Evolutionary conservation across 169 alveolate species (phyloP).

Genomic region (Eimeria zaria): DNA sequence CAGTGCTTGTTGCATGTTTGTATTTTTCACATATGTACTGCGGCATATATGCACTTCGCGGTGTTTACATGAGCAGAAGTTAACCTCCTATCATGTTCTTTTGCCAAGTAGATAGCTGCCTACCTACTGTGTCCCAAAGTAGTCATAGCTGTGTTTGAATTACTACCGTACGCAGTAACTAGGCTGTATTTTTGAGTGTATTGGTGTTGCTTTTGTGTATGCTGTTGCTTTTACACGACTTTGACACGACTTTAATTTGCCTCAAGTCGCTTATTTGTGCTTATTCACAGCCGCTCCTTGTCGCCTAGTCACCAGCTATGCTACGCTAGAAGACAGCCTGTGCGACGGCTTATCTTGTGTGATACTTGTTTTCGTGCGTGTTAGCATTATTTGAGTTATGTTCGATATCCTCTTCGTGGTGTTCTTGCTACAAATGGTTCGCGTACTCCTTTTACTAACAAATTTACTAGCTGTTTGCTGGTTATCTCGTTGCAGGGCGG

Average conservation of each 20-base stretch:
- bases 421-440: neutral
- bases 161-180: too few relatives aligned
- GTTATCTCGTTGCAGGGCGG: constrained; percentile 11
- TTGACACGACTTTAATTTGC: neutral
- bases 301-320: neutral
- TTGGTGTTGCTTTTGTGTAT: neutral
- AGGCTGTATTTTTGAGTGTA: neutral
- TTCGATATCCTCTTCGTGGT: neutral
- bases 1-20: neutral
- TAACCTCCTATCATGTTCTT: neutral
- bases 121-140: too few relatives aligned
- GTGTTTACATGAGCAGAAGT: neutral
- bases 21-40: neutral
- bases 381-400: neutral
- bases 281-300: neutral
- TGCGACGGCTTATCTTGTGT: neutral
- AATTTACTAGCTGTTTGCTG: neutral
- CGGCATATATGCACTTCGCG: neutral
- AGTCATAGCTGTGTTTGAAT: too few relatives aligned
- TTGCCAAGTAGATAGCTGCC: neutral
- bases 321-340: neutral
- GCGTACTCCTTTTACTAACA: too few relatives aligned
- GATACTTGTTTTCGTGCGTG: neutral
- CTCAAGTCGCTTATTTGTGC: neutral
- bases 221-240: neutral